Conservation (phyloP, 2,329 filamentous ascomycete species). For the Akanthomyces muscarius region DNA sequence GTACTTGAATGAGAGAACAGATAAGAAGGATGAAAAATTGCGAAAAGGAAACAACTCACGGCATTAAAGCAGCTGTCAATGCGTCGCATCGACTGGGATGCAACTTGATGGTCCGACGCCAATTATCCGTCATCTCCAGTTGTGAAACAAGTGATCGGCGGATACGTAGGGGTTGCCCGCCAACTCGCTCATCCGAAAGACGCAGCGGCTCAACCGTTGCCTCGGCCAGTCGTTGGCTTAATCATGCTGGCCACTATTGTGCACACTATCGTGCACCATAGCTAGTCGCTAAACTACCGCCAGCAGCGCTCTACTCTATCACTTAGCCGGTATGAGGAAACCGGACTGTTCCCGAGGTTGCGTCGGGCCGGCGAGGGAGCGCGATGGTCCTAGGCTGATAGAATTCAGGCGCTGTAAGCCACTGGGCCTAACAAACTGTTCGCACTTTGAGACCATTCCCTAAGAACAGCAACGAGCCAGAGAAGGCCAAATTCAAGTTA, state of each 20-base stretch:
- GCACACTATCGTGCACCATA: not conserved
- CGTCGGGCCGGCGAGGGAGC: not conserved
- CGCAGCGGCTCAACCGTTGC: not conserved
- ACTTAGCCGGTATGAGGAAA: not conserved
- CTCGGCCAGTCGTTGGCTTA: not conserved
- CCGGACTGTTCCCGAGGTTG: not conserved
- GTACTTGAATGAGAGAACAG: not conserved
- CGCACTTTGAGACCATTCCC: not conserved
- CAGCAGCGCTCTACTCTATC: not conserved
- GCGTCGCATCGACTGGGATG: not conserved
- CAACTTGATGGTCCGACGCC: not conserved
- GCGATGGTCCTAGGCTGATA: not conserved
- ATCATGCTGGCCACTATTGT: not conserved
- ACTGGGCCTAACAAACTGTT: not conserved
- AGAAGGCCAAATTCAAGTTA: not conserved
- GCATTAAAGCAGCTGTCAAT: not conserved
- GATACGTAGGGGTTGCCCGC: not conserved
- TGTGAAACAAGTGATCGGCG: constrained; percentile 2
- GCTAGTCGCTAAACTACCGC: not conserved
- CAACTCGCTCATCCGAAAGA: not conserved
- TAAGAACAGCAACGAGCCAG: not conserved
- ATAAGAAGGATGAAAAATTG: not conserved
- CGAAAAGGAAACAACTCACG: not conserved
- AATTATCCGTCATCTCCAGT: constrained; percentile 2
- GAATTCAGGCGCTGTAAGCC: not conserved